These are phyloP conservation scores for Tetrapisispora pingtungensis DNA, from an alignment of 805 yeast genomes.

Conservation along the genomic window DNA sequence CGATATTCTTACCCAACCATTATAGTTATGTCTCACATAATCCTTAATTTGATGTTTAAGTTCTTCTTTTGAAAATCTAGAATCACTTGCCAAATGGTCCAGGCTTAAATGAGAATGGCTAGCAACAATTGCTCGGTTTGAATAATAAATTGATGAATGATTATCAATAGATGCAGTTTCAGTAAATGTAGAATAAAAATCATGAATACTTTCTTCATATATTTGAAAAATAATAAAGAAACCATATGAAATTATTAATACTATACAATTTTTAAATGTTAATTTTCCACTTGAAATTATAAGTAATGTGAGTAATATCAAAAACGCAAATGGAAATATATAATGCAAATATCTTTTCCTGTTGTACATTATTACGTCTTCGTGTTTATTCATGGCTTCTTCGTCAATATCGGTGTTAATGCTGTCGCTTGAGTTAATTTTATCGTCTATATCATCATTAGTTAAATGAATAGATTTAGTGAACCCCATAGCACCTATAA, in stretches of 20 bases:
- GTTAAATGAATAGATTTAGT: constrained; percentile 52
- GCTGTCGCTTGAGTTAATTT: neutral
- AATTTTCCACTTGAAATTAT: constrained; percentile 48
- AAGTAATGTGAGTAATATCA: constrained; percentile 41
- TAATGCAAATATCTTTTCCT: constrained; percentile 50
- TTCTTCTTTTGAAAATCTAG: constrained; percentile 1
- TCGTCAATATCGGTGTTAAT: neutral
- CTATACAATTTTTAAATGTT: constrained; percentile 42
- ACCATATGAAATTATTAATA: constrained; percentile 34
- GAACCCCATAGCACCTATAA: constrained; percentile 70
- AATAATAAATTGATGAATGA: neutral
- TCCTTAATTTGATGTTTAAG: constrained; percentile 13
- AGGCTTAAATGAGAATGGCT: constrained; percentile 1
- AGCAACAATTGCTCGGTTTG: neutral
- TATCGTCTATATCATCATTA: neutral
- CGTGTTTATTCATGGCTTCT: neutral
- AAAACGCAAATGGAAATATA: constrained; percentile 41
- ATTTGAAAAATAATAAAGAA: neutral
- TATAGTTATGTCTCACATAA: constrained; percentile 18
- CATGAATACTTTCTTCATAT: neutral
- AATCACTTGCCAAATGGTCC: neutral
- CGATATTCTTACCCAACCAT: constrained; percentile 21
- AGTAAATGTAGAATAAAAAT: neutral
- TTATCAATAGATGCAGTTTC: neutral
- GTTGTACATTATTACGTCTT: constrained; percentile 19